These are phyloP conservation scores for Boletus insuetus DNA, from an alignment of 768 basidiomycete species.

Conservation along the genomic window DNA sequence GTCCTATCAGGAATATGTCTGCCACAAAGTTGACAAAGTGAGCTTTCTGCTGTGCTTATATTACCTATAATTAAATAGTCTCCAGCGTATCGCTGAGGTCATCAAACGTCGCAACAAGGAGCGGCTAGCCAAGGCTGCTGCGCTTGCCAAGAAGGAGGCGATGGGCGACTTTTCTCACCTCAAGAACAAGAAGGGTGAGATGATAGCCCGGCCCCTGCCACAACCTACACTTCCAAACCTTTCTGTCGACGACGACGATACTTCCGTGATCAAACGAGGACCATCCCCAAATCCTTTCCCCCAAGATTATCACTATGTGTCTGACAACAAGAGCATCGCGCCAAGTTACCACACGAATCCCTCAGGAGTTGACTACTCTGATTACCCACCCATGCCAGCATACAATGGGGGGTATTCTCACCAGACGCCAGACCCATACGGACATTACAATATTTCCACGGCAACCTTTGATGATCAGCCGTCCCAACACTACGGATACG, in stretches of 20 bases:
- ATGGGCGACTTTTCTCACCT: slow-evolving; percentile 87
- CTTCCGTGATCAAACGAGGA: slow-evolving; percentile 55
- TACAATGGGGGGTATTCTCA: slow-evolving; percentile 66
- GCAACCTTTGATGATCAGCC: slow-evolving; percentile 55
- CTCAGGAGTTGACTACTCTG: slow-evolving; percentile 42
- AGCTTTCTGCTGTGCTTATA: slow-evolving; percentile 3
- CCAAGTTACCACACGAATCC: slow-evolving; percentile 36
- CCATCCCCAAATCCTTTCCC: slow-evolving; percentile 53
- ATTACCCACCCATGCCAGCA: slow-evolving; percentile 73
- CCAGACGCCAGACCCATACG: slow-evolving; percentile 47
- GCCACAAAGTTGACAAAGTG: slow-evolving; percentile 98
- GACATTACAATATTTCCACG: slow-evolving; percentile 59
- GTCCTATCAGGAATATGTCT: slow-evolving; percentile 80
- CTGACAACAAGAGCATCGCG: slow-evolving; percentile 44
- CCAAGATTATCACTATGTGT: slow-evolving; percentile 54
- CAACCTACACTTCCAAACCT: slow-evolving; percentile 95
- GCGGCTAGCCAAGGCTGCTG: slow-evolving; percentile 75
- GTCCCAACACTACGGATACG: slow-evolving; percentile 46
- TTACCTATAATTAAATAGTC: slow-evolving; percentile 13
- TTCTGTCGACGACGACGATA: slow-evolving; percentile 67
- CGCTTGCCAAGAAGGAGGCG: slow-evolving; percentile 87
- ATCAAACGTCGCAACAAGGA: slow-evolving; percentile 91
- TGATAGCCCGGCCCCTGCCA: slow-evolving; percentile 75
- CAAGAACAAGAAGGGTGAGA: slow-evolving; percentile 89
- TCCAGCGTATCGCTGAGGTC: slow-evolving; percentile 85